phyloP scores from a whole-genome alignment of 2,329 filamentous ascomycete species.

The Fusarium bactridioides region DNA sequence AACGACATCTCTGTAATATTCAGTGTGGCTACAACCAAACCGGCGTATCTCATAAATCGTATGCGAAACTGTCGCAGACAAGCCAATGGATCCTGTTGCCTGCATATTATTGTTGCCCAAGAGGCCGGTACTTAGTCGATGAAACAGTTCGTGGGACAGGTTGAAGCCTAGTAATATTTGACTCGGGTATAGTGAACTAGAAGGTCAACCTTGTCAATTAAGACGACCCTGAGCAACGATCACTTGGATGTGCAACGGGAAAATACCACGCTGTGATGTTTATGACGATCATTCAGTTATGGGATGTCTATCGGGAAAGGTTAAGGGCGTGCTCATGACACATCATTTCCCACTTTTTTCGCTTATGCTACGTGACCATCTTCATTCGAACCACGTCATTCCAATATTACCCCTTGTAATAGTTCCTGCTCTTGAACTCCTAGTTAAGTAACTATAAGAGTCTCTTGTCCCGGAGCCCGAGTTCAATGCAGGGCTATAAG shows the following conservation, averaged over 20 bases:
- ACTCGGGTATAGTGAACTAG: not conserved
- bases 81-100: too few relatives aligned
- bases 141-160: not conserved
- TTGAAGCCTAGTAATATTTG: rapidly evolving
- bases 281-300: not conserved
- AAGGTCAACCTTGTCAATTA: not conserved
- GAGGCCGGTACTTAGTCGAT: rapidly evolving
- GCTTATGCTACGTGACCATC: not conserved
- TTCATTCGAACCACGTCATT: rapidly evolving
- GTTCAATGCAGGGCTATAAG: too few relatives aligned
- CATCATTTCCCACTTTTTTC: too few relatives aligned
- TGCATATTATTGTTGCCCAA: too few relatives aligned
- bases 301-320: not conserved
- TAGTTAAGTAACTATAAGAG: too few relatives aligned
- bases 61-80: too few relatives aligned
- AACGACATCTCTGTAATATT: rapidly evolving
- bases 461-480: too few relatives aligned
- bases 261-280: not conserved
- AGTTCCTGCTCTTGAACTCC: rapidly evolving
- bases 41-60: rapidly evolving
- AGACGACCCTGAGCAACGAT: not conserved
- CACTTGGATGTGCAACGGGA: rapidly evolving
- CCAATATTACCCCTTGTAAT: rapidly evolving
- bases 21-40: too few relatives aligned
- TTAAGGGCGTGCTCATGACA: rapidly evolving